Evolutionary conservation across 306 rosid species (phyloP).

Genomic region (Vigna reflexopilosa): DNA sequence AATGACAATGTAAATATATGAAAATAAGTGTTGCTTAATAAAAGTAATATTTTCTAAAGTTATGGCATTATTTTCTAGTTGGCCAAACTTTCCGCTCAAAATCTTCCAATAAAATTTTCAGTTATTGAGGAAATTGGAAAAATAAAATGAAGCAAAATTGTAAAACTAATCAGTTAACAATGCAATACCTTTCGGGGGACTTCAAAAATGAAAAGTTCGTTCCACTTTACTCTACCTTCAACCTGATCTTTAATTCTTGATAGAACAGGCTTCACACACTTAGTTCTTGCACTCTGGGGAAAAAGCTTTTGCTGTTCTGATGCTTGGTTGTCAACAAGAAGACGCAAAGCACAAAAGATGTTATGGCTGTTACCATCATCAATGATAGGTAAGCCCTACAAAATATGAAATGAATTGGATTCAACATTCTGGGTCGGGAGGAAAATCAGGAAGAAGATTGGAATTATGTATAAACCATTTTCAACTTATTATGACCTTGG

Average conservation of each 20-base stretch:
- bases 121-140: constrained; percentile 8
- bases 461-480: constrained; percentile 37
- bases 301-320: constrained; percentile 93
- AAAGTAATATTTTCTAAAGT: neutral
- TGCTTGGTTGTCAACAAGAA: constrained; percentile 79
- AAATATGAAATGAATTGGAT: constrained; percentile 37
- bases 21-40: neutral
- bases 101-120: constrained; percentile 10
- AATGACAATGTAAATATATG: neutral
- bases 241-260: constrained; percentile 48
- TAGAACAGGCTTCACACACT: constrained; percentile 83
- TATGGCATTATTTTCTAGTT: neutral
- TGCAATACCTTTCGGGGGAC: constrained; percentile 78
- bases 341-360: constrained; percentile 98
- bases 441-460: constrained; percentile 7
- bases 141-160: neutral
- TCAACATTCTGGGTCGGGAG: constrained; percentile 36
- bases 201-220: constrained; percentile 95
- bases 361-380: constrained; percentile 95
- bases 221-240: constrained; percentile 89
- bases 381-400: constrained; percentile 77
- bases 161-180: constrained; percentile 12
- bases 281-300: constrained; percentile 99
- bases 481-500: constrained; percentile 70
- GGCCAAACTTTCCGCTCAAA: constrained; percentile 16